These are phyloP conservation scores for Boletus sp. DNA, from an alignment of 768 basidiomycete species.

Conservation along the genomic window DNA sequence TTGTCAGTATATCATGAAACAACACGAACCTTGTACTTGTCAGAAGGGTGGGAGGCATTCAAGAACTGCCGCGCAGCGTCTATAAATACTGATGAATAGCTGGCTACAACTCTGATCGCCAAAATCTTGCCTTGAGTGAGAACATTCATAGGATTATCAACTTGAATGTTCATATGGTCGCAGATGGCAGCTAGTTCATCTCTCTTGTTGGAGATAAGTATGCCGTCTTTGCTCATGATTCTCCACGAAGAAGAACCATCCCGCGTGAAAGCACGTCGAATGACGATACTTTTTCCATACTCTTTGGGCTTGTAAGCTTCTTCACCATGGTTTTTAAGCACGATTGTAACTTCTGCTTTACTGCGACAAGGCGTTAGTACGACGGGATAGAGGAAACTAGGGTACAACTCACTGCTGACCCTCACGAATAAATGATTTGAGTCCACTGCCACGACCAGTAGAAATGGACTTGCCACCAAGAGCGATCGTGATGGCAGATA, in stretches of 20 bases:
- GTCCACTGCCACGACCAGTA: constrained; percentile 83
- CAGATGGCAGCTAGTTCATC: constrained; percentile 86
- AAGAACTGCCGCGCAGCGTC: constrained; percentile 65
- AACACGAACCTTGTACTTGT: constrained; percentile 80
- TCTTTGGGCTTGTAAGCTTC: constrained; percentile 83
- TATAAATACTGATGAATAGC: constrained; percentile 9
- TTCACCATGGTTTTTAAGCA: constrained; percentile 84
- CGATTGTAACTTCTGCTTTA: constrained; percentile 68
- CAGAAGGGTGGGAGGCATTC: constrained; percentile 70
- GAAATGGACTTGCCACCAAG: constrained; percentile 90
- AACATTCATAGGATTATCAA: constrained; percentile 95
- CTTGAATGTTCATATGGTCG: constrained; percentile 95
- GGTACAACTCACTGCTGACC: constrained; percentile 60
- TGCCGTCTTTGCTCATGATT: constrained; percentile 68
- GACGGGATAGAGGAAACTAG: background rate
- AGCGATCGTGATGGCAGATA: constrained; percentile 90
- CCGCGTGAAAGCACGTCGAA: constrained; percentile 77
- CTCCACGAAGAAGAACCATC: constrained; percentile 79
- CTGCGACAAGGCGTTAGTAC: constrained; percentile 38
- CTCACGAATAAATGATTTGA: constrained; percentile 83
- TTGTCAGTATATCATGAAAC: too few species aligned
- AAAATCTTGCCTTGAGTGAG: constrained; percentile 67
- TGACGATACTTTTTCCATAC: constrained; percentile 83
- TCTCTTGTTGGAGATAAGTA: constrained; percentile 68
- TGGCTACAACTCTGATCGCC: background rate